phyloP scores from a whole-genome alignment of 2,329 filamentous ascomycete species.

The Paracorniculantispora psalliotae region DNA sequence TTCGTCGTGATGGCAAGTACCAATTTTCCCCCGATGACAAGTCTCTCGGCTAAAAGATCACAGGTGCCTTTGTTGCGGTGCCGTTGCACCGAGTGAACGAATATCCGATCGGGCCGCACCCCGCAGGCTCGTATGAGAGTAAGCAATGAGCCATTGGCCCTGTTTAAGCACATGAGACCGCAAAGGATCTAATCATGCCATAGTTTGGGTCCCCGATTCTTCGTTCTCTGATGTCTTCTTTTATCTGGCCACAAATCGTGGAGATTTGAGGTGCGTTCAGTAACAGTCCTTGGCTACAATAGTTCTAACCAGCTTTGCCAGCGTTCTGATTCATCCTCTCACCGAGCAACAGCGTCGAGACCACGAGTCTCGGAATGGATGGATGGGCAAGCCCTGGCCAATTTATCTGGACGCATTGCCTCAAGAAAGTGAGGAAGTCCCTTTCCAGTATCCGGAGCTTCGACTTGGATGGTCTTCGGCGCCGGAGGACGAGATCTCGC shows the following conservation, averaged over 20 bases:
- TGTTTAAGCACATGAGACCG: not conserved
- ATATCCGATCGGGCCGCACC: slow-evolving; percentile 29
- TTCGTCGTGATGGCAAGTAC: slow-evolving; percentile 27
- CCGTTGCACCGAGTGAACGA: slow-evolving; percentile 28
- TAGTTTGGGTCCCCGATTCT: slow-evolving; percentile 30
- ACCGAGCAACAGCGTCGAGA: slow-evolving; percentile 27
- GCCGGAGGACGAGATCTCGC: slow-evolving; percentile 23
- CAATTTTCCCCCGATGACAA: too few relatives aligned
- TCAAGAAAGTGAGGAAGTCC: slow-evolving; percentile 21
- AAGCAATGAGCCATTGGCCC: not conserved
- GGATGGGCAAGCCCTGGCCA: slow-evolving; percentile 30
- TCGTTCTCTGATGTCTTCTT: slow-evolving; percentile 32
- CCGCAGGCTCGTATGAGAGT: slow-evolving; percentile 32
- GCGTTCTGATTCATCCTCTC: slow-evolving; percentile 28
- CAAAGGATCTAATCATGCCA: slow-evolving; percentile 4
- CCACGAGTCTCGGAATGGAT: slow-evolving; percentile 28
- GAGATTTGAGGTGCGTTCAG: slow-evolving; percentile 22
- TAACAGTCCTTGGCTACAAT: not conserved
- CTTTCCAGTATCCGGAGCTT: slow-evolving; percentile 29
- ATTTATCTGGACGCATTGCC: slow-evolving; percentile 28
- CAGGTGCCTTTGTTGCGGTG: slow-evolving; percentile 31
- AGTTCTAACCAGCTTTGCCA: slow-evolving; percentile 11
- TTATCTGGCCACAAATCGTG: slow-evolving; percentile 28
- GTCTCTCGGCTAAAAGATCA: not conserved
- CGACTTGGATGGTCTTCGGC: slow-evolving; percentile 26